Evolutionary conservation across 179 eudicot genomes (phyloP), one percentile per base, ranked within the genome.

Genomic region (Heliamphora pulchella): DNA sequence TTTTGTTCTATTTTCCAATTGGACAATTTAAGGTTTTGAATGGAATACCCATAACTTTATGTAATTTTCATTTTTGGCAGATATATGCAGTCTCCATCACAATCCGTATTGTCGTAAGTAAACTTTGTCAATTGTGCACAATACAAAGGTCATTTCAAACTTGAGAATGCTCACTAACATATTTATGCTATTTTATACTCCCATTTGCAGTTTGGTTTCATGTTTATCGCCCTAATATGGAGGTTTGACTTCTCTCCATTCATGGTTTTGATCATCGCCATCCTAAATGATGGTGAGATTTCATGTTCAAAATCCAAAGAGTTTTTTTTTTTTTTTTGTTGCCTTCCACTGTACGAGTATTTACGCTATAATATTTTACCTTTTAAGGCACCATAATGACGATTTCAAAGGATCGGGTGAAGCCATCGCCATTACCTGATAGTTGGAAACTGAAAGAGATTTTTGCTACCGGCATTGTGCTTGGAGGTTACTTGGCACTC

Each of bases 1-100:
- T 46, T 51, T n/a, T n/a, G 3, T n/a, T 8, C 7, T 20, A 20
- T 63, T 62, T 48, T 4, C 14, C 10, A 5, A 0, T 71, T 14
- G 6, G 41, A 46, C 31, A 4, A 1, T 8, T 53, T 51, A 53
- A 74, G 41, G 5, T 70, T 47, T 47, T 44, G 53, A 57, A 64
- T 5, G 0, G 48, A n/a, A 6, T 65, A 64, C 50, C 48, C 47
- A 10, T 81, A 20, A 62, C 65, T 18, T 68, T 63, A 0, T 22
- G 20, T 75, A 41, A 6, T 20, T 63, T 63, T 14, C 31, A 8
- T 31, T 47, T 81, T 75, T 77, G 75, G 54, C 93, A 93, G 98
- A 93, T 93, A 65, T 93, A 93, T 83, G 98, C 98, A 50, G 98
- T 93, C 57, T 93, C 98, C 46, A 93, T 93, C 74, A 93, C 98